These are phyloP conservation scores for Trypanosoma avium DNA, from an alignment of 208 protist genomes.

Conservation along the genomic window DNA sequence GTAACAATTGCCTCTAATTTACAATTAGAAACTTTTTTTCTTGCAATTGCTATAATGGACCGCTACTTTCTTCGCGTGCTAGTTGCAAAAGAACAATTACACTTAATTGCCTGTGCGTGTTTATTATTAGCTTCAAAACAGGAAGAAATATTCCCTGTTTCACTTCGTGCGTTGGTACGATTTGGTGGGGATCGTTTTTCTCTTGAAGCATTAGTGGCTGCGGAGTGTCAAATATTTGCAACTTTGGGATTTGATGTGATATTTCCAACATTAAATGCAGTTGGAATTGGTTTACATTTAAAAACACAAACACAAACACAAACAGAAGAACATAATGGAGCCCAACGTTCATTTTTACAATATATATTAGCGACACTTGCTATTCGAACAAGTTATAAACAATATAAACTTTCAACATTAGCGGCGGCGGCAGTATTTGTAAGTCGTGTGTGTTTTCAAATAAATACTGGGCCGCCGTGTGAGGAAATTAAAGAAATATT, in stretches of 20 bases:
- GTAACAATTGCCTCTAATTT: constrained; percentile 29
- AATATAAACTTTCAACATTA: constrained; percentile 51
- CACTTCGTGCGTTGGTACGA: constrained; percentile 88
- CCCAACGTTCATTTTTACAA: constrained; percentile 41
- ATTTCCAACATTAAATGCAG: constrained; percentile 43
- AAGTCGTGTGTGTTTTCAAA: constrained; percentile 40
- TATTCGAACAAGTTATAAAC: constrained; percentile 53
- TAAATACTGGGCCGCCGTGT: constrained; percentile 43
- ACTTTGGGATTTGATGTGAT: constrained; percentile 50
- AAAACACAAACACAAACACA: constrained; percentile 64
- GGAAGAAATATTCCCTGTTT: constrained; percentile 96
- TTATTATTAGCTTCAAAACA: constrained; percentile 97
- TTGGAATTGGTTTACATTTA: constrained; percentile 54
- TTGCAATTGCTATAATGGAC: constrained; percentile 71
- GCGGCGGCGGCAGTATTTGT: constrained; percentile 67
- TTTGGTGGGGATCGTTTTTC: constrained; percentile 91
- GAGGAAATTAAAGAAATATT: constrained; percentile 39
- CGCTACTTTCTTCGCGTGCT: constrained; percentile 68
- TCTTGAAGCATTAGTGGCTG: constrained; percentile 41
- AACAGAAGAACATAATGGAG: constrained; percentile 40
- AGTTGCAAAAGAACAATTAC: constrained; percentile 49
- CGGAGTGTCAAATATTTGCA: constrained; percentile 48
- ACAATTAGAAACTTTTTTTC: constrained; percentile 76
- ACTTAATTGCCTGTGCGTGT: constrained; percentile 78
- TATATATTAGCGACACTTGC: constrained; percentile 63